Conservation (phyloP, 163 green algal species). For the Scenedesmus sp. region DNA sequence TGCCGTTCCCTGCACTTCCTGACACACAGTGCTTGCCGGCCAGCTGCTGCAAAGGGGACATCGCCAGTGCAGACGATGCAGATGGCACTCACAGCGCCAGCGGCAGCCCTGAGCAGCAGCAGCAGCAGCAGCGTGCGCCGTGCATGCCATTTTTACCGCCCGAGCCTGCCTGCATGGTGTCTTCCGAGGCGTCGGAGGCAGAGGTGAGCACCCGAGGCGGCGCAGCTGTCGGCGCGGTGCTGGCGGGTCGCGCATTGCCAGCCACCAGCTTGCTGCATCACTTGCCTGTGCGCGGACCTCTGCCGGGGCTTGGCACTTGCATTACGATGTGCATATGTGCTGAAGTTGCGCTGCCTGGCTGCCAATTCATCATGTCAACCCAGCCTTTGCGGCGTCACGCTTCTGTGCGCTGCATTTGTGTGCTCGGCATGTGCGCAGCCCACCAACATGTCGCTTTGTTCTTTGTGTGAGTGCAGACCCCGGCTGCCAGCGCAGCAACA, state of each 20-base stretch:
- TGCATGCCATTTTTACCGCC: slow-evolving; percentile 19
- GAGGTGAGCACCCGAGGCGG: neutral
- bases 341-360: neutral
- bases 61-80: neutral
- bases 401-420: no score
- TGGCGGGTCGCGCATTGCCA: neutral
- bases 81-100: neutral
- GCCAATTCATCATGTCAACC: neutral
- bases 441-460: neutral
- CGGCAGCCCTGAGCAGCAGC: neutral
- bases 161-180: slow-evolving; percentile 28
- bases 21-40: neutral
- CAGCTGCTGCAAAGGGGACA: slow-evolving; percentile 9
- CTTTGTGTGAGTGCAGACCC: neutral
- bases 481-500: neutral
- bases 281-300: no score
- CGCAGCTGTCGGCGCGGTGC: neutral
- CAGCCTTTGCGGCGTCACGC: no score
- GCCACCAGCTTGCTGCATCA: neutral
- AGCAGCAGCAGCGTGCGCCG: slow-evolving; percentile 5
- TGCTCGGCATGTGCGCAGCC: neutral
- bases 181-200: neutral
- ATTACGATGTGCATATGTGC: no score
- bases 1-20: slow-evolving; percentile 5
- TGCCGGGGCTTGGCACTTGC: no score